phyloP scores from a whole-genome alignment of 2,329 filamentous ascomycete species.

The Bisporella sp. region DNA sequence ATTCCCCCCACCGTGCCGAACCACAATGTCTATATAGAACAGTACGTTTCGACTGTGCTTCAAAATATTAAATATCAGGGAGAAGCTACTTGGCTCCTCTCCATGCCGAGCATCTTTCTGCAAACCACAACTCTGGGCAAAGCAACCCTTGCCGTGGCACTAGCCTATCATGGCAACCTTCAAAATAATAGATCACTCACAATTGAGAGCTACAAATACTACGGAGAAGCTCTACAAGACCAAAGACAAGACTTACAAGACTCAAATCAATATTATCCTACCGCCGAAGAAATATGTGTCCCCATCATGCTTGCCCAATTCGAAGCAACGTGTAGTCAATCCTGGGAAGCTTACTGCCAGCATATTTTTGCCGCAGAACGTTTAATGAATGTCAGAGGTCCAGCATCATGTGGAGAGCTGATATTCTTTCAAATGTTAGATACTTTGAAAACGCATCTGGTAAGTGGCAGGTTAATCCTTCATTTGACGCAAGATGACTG shows the following conservation, averaged over 20 bases:
- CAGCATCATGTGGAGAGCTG: neutral
- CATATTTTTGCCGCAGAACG: neutral
- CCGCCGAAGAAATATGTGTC: neutral
- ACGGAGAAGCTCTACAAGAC: too few relatives aligned
- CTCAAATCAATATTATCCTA: neutral
- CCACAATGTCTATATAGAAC: neutral
- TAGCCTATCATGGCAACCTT: neutral
- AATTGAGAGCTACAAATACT: neutral
- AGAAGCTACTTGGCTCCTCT: neutral
- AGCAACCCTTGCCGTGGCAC: neutral
- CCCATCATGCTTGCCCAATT: neutral
- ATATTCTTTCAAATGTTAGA: neutral
- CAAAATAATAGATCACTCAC: neutral
- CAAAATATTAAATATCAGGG: neutral
- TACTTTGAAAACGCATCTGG: too few relatives aligned
- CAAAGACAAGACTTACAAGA: too few relatives aligned
- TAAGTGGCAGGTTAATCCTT: too few relatives aligned
- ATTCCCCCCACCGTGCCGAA: neutral
- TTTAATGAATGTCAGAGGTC: neutral
- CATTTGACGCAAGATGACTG: too few relatives aligned
- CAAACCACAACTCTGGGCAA: neutral
- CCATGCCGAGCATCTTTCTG: neutral
- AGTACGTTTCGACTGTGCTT: neutral
- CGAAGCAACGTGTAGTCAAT: neutral
- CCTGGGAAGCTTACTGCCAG: neutral